phyloP scores from a whole-genome alignment of 495 filamentous ascomycete genomes.

The Xylaria intraflava region DNA sequence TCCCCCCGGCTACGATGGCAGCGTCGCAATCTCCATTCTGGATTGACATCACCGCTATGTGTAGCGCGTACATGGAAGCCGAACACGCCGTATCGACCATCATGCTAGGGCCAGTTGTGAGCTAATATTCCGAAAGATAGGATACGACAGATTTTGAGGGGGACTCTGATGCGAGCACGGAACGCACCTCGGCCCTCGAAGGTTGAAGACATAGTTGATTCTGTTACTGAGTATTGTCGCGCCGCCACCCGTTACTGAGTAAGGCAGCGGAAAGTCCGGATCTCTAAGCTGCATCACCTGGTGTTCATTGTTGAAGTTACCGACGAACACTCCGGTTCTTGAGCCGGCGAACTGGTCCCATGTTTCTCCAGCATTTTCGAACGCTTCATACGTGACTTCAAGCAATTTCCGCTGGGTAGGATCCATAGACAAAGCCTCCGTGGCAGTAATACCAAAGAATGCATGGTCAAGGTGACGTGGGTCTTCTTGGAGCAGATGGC shows the following conservation, averaged over 20 bases:
- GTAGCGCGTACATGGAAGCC: constrained; percentile 45
- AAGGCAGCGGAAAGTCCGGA: constrained; percentile 23
- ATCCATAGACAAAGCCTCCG: constrained; percentile 45
- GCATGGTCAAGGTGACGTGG: constrained; percentile 37
- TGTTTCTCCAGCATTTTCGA: constrained; percentile 43
- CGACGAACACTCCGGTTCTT: constrained; percentile 37
- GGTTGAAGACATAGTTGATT: constrained; percentile 44
- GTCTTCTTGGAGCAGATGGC: constrained; percentile 47
- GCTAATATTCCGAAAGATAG: background rate
- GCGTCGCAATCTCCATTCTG: constrained; percentile 35
- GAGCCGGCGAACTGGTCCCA: constrained; percentile 32
- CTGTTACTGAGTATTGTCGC: constrained; percentile 47
- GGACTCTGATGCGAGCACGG: constrained; percentile 54
- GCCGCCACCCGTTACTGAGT: constrained; percentile 33
- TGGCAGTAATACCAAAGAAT: constrained; percentile 43
- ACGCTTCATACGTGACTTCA: constrained; percentile 42
- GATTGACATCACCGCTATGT: constrained; percentile 63
- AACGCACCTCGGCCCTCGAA: constrained; percentile 49
- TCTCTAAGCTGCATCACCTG: constrained; percentile 25
- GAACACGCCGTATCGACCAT: constrained; percentile 82
- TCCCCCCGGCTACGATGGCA: constrained; percentile 40
- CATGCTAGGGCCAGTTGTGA: constrained; percentile 33
- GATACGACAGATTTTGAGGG: background rate
- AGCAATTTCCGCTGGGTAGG: constrained; percentile 50
- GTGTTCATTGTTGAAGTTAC: constrained; percentile 32